These are phyloP conservation scores for Conoideocrella luteorostrata DNA, from an alignment of 2,329 filamentous ascomycete genomes.

Conservation along the genomic window DNA sequence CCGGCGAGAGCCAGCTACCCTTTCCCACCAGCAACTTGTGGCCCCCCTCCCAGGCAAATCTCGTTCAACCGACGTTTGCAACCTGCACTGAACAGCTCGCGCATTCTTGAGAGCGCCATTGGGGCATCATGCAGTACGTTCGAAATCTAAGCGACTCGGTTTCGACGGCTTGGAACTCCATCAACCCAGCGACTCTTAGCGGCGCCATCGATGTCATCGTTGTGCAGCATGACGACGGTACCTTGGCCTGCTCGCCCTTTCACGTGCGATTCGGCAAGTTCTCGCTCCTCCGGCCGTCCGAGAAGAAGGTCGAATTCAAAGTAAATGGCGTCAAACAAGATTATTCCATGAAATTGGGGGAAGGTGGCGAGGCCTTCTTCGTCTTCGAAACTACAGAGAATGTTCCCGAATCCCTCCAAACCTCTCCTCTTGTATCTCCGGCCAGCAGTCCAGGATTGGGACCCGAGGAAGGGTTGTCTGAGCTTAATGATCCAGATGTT, in stretches of 20 bases:
- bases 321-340: conserved; percentile 90
- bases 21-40: background rate
- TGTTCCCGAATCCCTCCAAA: conserved; percentile 90
- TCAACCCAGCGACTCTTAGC: conserved; percentile 94
- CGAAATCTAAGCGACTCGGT: conserved; percentile 91
- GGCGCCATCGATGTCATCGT: conserved; percentile 99
- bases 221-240: conserved; percentile 90
- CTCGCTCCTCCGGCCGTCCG: conserved; percentile 84
- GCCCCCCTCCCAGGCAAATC: background rate
- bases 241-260: conserved; percentile 87
- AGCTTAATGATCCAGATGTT: conserved; percentile 61
- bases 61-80: background rate
- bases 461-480: conserved; percentile 25
- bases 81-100: background rate
- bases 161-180: conserved; percentile 98
- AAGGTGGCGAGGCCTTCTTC: conserved; percentile 97
- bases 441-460: conserved; percentile 71
- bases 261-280: conserved; percentile 99
- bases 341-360: conserved; percentile 96
- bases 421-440: conserved; percentile 87
- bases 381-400: conserved; percentile 91
- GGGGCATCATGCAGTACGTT: conserved; percentile 87
- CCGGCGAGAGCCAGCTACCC: background rate
- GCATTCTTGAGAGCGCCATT: conserved; percentile 7
- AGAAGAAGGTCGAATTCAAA: conserved; percentile 98